These are phyloP conservation scores for Thalassiosira delicatula DNA, from an alignment of 352 stramenopile genomes.

Conservation along the genomic window DNA sequence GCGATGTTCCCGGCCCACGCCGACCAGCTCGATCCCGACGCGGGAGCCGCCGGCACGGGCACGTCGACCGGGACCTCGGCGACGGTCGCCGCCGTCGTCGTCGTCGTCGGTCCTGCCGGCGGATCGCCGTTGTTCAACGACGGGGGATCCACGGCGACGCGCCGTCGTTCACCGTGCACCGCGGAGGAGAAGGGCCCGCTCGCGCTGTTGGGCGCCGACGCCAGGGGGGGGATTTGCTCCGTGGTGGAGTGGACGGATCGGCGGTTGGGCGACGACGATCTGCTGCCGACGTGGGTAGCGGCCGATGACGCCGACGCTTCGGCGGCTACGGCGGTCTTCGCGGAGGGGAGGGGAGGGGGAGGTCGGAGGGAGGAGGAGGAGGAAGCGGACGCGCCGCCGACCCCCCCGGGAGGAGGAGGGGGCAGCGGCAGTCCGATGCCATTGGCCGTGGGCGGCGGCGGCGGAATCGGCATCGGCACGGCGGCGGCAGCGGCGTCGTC, in stretches of 20 bases:
- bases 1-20: slow-evolving; percentile 17
- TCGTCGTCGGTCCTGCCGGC: not conserved
- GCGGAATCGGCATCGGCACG: too few relatives aligned
- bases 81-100: not conserved
- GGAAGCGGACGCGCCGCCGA: too few relatives aligned
- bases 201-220: slow-evolving; percentile 45
- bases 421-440: too few relatives aligned
- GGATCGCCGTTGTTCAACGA: not conserved
- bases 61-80: too few relatives aligned
- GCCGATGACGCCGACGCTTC: not conserved
- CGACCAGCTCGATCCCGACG: slow-evolving; percentile 11
- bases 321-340: not conserved
- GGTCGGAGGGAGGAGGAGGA: too few relatives aligned
- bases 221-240: slow-evolving; percentile 54
- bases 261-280: not conserved
- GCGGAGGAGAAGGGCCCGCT: too few relatives aligned
- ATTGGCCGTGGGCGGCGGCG: too few relatives aligned
- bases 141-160: not conserved
- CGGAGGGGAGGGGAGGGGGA: too few relatives aligned
- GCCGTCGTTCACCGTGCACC: slow-evolving; percentile 1
- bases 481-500: too few relatives aligned
- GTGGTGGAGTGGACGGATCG: slow-evolving; percentile 40
- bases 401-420: too few relatives aligned
- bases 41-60: too few relatives aligned
- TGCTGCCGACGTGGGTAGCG: not conserved